Conservation (phyloP, 1,284 basidiomycete genomes). For the Leccinum subspadiceum region DNA sequence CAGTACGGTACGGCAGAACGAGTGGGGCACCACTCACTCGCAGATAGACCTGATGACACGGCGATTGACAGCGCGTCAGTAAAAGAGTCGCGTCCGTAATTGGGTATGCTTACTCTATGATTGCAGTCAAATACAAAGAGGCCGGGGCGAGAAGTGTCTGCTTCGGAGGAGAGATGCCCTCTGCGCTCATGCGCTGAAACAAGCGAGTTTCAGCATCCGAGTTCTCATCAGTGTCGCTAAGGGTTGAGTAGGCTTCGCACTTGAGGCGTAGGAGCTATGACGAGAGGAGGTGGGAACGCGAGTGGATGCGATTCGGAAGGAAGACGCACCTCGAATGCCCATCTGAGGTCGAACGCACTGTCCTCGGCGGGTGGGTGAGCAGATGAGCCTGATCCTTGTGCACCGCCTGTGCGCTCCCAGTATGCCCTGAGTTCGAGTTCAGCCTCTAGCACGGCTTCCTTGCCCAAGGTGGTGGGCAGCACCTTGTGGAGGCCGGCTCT, state of each 20-base stretch:
- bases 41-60: constrained; percentile 62
- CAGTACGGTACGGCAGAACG: neutral
- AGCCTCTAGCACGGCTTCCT: constrained; percentile 88
- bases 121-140: constrained; percentile 87
- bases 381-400: constrained; percentile 36
- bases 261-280: constrained; percentile 72
- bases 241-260: constrained; percentile 80
- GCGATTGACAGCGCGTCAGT: constrained; percentile 22
- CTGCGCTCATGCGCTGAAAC: constrained; percentile 53
- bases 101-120: constrained; percentile 73
- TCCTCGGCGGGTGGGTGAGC: constrained; percentile 42
- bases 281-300: constrained; percentile 7
- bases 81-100: constrained; percentile 9
- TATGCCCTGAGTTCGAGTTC: constrained; percentile 88
- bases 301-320: neutral
- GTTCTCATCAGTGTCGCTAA: constrained; percentile 80
- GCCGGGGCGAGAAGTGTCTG: constrained; percentile 72
- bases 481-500: constrained; percentile 71
- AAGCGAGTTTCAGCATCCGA: constrained; percentile 58
- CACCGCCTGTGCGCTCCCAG: constrained; percentile 64
- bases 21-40: constrained; percentile 59
- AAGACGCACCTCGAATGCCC: constrained; percentile 67
- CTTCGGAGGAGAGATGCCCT: constrained; percentile 48
- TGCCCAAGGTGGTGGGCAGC: constrained; percentile 76
- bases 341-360: constrained; percentile 62